These are phyloP conservation scores for Dunaliella primolecta DNA, from an alignment of 139 green algal species.

Conservation along the genomic window DNA sequence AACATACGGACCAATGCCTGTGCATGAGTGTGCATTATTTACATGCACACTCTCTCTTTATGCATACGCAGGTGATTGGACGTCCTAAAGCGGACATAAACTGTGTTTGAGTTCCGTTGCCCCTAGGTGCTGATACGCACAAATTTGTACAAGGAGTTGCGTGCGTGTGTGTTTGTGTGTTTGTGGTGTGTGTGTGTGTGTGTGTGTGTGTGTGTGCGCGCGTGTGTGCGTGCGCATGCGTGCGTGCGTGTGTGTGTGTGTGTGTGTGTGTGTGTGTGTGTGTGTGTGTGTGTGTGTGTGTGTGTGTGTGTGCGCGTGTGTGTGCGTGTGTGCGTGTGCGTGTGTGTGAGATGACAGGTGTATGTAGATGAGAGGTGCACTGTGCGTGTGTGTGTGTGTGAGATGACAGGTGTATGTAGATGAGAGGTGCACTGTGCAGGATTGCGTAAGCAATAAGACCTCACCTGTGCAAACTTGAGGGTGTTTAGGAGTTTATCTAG, in stretches of 20 bases:
- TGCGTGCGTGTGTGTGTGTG: background rate
- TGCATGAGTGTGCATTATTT: too few relatives aligned
- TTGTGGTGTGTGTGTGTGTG: background rate
- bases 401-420: background rate
- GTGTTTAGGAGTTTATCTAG: too few relatives aligned
- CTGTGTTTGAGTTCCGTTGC: too few relatives aligned
- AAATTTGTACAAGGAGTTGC: too few relatives aligned
- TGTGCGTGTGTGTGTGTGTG: background rate
- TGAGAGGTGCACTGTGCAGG: background rate
- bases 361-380: background rate
- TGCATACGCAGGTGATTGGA: too few relatives aligned
- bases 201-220: background rate
- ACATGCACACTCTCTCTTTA: too few relatives aligned
- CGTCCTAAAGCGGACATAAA: too few relatives aligned
- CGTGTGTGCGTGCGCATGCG: background rate
- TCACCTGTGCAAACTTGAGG: too few relatives aligned
- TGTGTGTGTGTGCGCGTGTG: background rate
- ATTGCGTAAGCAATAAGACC: background rate
- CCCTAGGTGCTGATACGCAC: too few relatives aligned
- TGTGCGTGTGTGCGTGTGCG: background rate
- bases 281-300: background rate
- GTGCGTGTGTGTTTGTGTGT: too few relatives aligned
- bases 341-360: background rate
- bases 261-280: background rate
- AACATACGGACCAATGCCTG: too few relatives aligned